Evolutionary conservation across 164 flowering plant species (phyloP), one percentile per base, ranked within the genome.

Genomic region (Vitis cinerea): DNA sequence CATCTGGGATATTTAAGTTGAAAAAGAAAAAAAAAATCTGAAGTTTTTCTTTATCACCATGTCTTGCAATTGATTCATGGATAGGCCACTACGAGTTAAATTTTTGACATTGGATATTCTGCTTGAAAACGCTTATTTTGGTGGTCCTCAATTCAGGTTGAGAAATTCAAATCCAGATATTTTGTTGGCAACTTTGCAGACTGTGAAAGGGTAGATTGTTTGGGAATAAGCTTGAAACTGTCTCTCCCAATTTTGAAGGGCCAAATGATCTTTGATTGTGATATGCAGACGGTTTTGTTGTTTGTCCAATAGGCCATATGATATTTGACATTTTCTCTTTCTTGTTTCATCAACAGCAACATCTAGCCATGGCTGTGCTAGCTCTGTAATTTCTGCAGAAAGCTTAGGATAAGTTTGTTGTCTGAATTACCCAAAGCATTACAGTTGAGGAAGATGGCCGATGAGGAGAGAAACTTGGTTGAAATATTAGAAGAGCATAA

Each of bases 401-500:
- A 8, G 14, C 2, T 1, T 10, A 19, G 44, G 19, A 17, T 57
- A 57, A 17, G 16, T 63, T 4, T 17, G 49, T 63, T 63, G 62
- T 12, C 37, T 50, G 8, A 61, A 48, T 51, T 37, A 6, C 44
- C 44, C 44, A 3, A 37, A 37, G 44, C 4, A 37, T 37, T 37
- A 37, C 44, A 37, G 44, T 0, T 3, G 44, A 37, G 44, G 59
- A 62, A 69, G 30, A 83, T 79, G 83, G 80, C 73, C 29, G 68
- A 53, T 4, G 84, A 83, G 71, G 88, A 84, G 69, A 88, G 65
- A 76, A 83, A 75, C 52, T 77, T 89, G 23, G 74, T 93, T 52
- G 98, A 92, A 72, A 89, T 90, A 14, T 72, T 89, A 56, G 97
- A 88, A 52, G 90, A 85, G 60, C 53, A 78, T 49, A 69, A 19